Base-by-base conservation (phyloP, 2,329 filamentous ascomycete species). In the Nemania sp. region DNA sequence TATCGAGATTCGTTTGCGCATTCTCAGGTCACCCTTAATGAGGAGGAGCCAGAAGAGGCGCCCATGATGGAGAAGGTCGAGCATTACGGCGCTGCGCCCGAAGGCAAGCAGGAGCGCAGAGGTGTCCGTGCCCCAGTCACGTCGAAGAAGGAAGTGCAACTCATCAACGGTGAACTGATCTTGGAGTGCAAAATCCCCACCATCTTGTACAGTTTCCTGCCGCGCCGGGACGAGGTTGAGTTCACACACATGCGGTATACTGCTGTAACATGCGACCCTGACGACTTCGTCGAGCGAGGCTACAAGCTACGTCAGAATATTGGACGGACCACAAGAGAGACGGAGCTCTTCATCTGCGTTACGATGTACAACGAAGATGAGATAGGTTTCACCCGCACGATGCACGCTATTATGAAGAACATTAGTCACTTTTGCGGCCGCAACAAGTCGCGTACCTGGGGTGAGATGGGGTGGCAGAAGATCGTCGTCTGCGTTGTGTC, bases 341-440 rank as follows among this genome's bases (percentile, higher is more conserved):
- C 93, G 0, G 93, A 97, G 75, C 78, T 97, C 1, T 97, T 97
- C 73, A 96, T 97, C 66, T 93, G 92, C 28, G 85, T 97, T 49
- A 97, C 93, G 53, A 97, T 97, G 93, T 99, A 99, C 77, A 99
- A 99, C 69, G 94, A 99, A 69, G 93, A 99, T 71, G 94, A 99
- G 66, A 86, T 97, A 61, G 79, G 97, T 55, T 97, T 99, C 69
- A 91, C 94, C 20, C 86, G 94, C 36, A 97, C 94, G 4, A 90
- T 99, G 90, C 90, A 87, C 44, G 94, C 94, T 72, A 91, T 99
- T 5, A 93, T 97, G 79, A 97, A 99, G 77, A 99, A 99, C 72
- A 90, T 99, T 63, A 93, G 97, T 72, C 92, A 93, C 78, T 97
- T 99, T 90, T 97, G 94, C 73, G 91, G 89, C 56, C 84, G 93